Base-by-base conservation (phyloP, 805 yeast genomes). In the Spathaspora boniae region DNA sequence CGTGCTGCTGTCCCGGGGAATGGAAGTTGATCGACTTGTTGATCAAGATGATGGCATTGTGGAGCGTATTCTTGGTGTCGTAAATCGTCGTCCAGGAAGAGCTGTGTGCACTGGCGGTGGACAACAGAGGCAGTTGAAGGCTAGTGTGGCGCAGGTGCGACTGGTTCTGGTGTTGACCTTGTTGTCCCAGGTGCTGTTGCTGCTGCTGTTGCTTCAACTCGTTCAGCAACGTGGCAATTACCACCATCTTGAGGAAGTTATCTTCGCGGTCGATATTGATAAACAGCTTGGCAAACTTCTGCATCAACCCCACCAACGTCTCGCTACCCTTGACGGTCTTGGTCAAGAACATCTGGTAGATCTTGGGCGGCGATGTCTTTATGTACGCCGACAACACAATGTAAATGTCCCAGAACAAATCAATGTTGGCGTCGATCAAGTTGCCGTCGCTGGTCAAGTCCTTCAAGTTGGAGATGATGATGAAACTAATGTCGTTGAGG, bases 1-100 rank as follows among this genome's bases (percentile, higher is more conserved):
- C 30, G 30, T 28, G 9, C 15, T 16, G 8, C 20, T 4, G 15
- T 15, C 12, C 18, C 14, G 34, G 17, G 7, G 18, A 9, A 19
- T 50, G 44, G 20, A 29, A 16, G 29, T 40, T 40, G 44, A 56
- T 45, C 15, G 65, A 63, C 46, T 71, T 74, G 44, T 74, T 75
- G 6, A 74, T 65, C 45, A 75, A 59, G 11, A 76, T 75, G 14
- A 76, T 69, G 0, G 78, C 64, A 47, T 75, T 74, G 42, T 77
- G 82, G 7, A 76, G 50, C 18, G 62, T 58, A 41, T 68, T 63
- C 33, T 64, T 64, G 43, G 64, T 59, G 23, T 67, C 50, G 40
- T 44, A 65, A 3, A 62, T 46, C 17, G 50, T 32, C n/a, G n/a
- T n/a, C n/a, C n/a, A n/a, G n/a, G n/a, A n/a, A n/a, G 22, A 57